Percentiles rank a stretch among this genome's conserved stretches.
Conservation (phyloP, 1,284 basidiomycete species). For the Cutaneotrichosporon spelunceum region DNA sequence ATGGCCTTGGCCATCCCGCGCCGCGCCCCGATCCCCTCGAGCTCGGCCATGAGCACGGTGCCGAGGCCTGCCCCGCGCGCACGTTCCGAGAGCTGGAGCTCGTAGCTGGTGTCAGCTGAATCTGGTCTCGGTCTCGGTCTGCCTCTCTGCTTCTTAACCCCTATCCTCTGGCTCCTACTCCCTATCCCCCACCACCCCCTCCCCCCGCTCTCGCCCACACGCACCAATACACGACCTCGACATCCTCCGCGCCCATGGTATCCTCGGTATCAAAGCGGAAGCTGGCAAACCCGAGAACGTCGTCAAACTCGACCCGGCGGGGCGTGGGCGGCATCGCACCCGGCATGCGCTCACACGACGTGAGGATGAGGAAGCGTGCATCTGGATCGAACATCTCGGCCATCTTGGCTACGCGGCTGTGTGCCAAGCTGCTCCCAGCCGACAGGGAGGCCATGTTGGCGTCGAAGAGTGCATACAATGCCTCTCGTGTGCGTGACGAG, state of each 20-base stretch:
- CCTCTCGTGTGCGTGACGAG: conserved; percentile 14
- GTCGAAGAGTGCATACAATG: conserved; percentile 37
- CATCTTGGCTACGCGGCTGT: conserved; percentile 30
- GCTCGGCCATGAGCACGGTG: conserved; percentile 31
- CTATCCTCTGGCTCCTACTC: too few species aligned
- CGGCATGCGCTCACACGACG: conserved; percentile 15
- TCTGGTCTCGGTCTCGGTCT: too few species aligned
- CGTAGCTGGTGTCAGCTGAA: conserved; percentile 40
- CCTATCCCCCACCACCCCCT: too few species aligned
- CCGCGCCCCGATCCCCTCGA: conserved; percentile 36
- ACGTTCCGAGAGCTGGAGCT: conserved; percentile 36
- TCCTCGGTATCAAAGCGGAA: conserved; percentile 51
- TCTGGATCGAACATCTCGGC: conserved; percentile 46
- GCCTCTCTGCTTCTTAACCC: too few species aligned
- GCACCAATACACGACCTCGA: conserved; percentile 46
- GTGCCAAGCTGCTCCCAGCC: conserved; percentile 30
- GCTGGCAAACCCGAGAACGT: conserved; percentile 41
- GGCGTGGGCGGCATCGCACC: conserved; percentile 20
- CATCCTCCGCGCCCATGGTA: conserved; percentile 37
- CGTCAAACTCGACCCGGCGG: not conserved
- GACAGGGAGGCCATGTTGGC: conserved; percentile 40
- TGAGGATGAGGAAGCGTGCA: conserved; percentile 34
- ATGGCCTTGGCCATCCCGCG: conserved; percentile 46
- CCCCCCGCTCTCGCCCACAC: conserved; percentile 8
- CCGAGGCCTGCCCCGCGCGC: conserved; percentile 35